Percentiles rank a stretch among this genome's conserved stretches.
phyloP scores from a whole-genome alignment of 805 yeast genomes.

The Teunomyces stri region DNA sequence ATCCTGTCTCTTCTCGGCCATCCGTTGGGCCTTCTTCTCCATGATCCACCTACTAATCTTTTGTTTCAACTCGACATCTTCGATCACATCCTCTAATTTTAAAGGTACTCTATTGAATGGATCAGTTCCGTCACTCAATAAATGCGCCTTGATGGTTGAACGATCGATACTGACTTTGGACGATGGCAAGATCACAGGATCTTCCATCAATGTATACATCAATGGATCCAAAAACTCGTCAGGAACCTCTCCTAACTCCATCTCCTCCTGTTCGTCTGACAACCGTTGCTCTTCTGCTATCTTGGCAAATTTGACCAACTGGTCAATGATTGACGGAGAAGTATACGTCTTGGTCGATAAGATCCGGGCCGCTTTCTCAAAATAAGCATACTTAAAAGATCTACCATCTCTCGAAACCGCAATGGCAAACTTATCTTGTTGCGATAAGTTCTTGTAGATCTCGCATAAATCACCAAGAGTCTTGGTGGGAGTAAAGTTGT shows the following conservation, averaged over 20 bases:
- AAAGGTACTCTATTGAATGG: slow-evolving; percentile 95
- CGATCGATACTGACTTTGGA: slow-evolving; percentile 84
- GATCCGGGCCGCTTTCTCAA: slow-evolving; percentile 68
- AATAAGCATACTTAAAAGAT: slow-evolving; percentile 68
- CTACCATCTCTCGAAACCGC: slow-evolving; percentile 93
- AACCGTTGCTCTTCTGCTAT: slow-evolving; percentile 60
- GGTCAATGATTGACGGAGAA: slow-evolving; percentile 47
- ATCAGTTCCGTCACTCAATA: slow-evolving; percentile 92
- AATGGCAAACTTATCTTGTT: slow-evolving; percentile 60
- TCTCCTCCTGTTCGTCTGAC: slow-evolving; percentile 76
- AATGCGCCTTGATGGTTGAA: slow-evolving; percentile 88
- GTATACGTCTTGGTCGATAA: slow-evolving; percentile 53
- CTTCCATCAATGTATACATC: slow-evolving; percentile 93
- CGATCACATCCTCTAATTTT: slow-evolving; percentile 81
- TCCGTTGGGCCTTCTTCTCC: slow-evolving; percentile 32
- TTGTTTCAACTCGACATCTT: slow-evolving; percentile 65
- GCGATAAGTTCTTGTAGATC: slow-evolving; percentile 70
- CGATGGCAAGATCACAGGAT: slow-evolving; percentile 91
- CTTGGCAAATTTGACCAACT: slow-evolving; percentile 55
- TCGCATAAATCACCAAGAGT: slow-evolving; percentile 68
- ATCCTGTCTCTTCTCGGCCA: slow-evolving; percentile 8
- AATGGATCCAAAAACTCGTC: slow-evolving; percentile 96
- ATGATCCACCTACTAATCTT: slow-evolving; percentile 59
- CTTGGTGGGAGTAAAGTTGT: slow-evolving; percentile 76
- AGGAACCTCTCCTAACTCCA: slow-evolving; percentile 89